Conservation (phyloP, 106 monocot species). For the Dendrobium officinale region DNA sequence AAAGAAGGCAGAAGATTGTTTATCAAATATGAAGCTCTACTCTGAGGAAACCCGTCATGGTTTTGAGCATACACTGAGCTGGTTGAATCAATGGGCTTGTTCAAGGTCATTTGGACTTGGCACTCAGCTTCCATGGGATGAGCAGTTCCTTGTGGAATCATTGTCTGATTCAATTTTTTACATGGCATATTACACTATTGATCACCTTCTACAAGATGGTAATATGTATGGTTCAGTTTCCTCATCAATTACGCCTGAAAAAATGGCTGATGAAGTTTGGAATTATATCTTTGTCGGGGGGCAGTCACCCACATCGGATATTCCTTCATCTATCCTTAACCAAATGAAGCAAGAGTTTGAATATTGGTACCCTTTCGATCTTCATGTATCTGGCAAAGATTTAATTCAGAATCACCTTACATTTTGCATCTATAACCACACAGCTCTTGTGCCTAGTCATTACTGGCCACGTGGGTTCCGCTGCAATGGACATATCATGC, state of each 20-base stretch:
- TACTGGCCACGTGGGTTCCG: constrained; percentile 87
- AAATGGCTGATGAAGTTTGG: constrained; percentile 88
- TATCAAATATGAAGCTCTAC: constrained; percentile 64
- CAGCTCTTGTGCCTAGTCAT: constrained; percentile 55
- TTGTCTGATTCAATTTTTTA: constrained; percentile 95
- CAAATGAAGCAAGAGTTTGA: constrained; percentile 91
- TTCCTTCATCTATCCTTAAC: constrained; percentile 39
- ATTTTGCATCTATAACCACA: constrained; percentile 87
- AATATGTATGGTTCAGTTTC: constrained; percentile 65
- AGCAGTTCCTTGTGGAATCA: constrained; percentile 85
- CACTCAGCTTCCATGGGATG: constrained; percentile 88
- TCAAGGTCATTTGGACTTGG: constrained; percentile 94
- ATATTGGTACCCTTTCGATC: constrained; percentile 96
- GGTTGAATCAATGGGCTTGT: constrained; percentile 99
- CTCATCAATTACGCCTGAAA: constrained; percentile 54
- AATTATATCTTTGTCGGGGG: constrained; percentile 62
- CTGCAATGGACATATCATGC: constrained; percentile 95
- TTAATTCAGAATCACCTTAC: constrained; percentile 90
- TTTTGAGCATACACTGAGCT: constrained; percentile 81
- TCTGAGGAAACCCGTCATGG: constrained; percentile 9
- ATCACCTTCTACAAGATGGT: constrained; percentile 75
- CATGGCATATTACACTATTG: constrained; percentile 88
- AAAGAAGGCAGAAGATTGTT: constrained; percentile 54
- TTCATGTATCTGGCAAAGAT: constrained; percentile 91
- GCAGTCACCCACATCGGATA: constrained; percentile 37